Evolutionary conservation across 1,139 yeast species (phyloP).

Genomic region (Zhuliangozyma parablackwelliae): DNA sequence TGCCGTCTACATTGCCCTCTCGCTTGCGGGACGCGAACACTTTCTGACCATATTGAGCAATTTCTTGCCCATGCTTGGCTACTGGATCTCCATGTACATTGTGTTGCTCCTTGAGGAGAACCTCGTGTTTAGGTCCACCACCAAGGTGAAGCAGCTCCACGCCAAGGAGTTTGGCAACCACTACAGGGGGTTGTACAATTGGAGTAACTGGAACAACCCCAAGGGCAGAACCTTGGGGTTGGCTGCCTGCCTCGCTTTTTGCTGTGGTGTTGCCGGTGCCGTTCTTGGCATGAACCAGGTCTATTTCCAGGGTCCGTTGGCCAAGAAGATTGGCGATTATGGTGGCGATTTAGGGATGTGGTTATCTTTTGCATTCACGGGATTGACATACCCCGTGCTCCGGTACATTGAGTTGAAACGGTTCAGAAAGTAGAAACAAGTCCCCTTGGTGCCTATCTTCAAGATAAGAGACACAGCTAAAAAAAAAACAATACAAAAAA

Average conservation of each 20-base stretch:
- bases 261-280: constrained; percentile 26
- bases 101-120: constrained; percentile 71
- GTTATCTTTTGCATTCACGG: constrained; percentile 69
- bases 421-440: constrained; percentile 17
- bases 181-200: constrained; percentile 45
- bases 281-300: constrained; percentile 31
- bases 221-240: constrained; percentile 37
- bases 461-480: neutral
- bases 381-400: constrained; percentile 54
- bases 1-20: constrained; percentile 58
- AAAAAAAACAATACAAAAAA: neutral
- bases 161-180: constrained; percentile 53
- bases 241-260: constrained; percentile 22
- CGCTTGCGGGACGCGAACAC: constrained; percentile 70
- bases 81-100: constrained; percentile 84
- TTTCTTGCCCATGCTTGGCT: constrained; percentile 88
- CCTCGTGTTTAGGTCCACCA: constrained; percentile 57
- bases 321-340: constrained; percentile 19
- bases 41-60: constrained; percentile 72
- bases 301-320: constrained; percentile 27
- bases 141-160: constrained; percentile 45
- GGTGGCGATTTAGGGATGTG: constrained; percentile 43
- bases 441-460: too few species aligned
- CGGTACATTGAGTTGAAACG: constrained; percentile 59
- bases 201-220: constrained; percentile 61